phyloP scores from a whole-genome alignment of 495 filamentous ascomycete species.

The Podospora didyma region DNA sequence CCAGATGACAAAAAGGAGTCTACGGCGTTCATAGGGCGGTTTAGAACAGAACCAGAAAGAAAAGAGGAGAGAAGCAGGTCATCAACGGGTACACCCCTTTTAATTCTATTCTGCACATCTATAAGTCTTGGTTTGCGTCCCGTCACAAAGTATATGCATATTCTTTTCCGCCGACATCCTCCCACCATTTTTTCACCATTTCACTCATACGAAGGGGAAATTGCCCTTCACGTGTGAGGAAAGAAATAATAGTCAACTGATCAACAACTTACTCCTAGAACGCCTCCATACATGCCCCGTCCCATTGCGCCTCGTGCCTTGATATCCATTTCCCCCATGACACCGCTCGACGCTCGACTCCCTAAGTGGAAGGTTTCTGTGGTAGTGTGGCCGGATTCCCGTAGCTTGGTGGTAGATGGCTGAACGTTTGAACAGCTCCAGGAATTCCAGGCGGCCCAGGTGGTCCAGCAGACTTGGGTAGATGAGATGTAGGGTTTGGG shows the following conservation, averaged over 20 bases:
- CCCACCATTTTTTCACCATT: background rate
- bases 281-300: conserved; percentile 22
- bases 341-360: conserved; percentile 21
- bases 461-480: conserved; percentile 26
- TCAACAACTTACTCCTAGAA: conserved; percentile 16
- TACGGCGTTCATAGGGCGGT: background rate
- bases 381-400: conserved; percentile 54
- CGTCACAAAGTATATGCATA: conserved; percentile 2
- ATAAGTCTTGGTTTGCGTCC: conserved; percentile 11
- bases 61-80: background rate
- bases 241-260: background rate
- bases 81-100: background rate
- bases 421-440: conserved; percentile 33
- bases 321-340: conserved; percentile 14
- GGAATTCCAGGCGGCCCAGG: conserved; percentile 25
- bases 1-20: no score
- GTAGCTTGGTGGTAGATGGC: conserved; percentile 47
- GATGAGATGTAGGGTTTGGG: conserved; percentile 30
- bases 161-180: background rate
- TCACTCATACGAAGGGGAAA: conserved; percentile 1
- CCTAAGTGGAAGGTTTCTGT: conserved; percentile 49
- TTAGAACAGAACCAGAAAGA: background rate
- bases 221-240: background rate
- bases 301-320: conserved; percentile 16
- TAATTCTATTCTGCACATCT: conserved; percentile 19